These are phyloP conservation scores for Thalassiosira livingstoniorum DNA, from an alignment of 352 stramenopile genomes.

Conservation along the genomic window DNA sequence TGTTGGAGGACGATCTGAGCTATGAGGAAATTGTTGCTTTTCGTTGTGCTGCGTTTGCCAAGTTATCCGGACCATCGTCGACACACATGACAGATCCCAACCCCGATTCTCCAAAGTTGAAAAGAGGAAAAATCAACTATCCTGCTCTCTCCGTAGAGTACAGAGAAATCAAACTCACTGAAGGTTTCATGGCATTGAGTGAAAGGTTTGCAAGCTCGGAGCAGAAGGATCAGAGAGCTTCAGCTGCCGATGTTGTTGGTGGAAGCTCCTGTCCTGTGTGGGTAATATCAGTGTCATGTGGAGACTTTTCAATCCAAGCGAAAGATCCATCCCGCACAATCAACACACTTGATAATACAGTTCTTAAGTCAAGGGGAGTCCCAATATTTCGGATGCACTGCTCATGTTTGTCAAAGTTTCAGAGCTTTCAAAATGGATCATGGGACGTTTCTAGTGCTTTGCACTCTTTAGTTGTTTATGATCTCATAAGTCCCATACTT, in stretches of 20 bases:
- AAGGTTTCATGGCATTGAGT: slow-evolving; percentile 32
- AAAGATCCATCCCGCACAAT: slow-evolving; percentile 55
- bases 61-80: slow-evolving; percentile 17
- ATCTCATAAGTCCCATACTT: slow-evolving; percentile 37
- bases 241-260: not conserved
- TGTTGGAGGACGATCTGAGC: slow-evolving; percentile 71
- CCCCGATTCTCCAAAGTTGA: no score
- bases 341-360: not conserved
- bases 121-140: no score
- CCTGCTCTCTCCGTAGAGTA: slow-evolving; percentile 40
- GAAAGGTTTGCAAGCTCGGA: not conserved
- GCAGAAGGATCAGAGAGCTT: not conserved
- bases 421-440: slow-evolving; percentile 64
- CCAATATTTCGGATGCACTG: slow-evolving; percentile 67
- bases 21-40: slow-evolving; percentile 75
- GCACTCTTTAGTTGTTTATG: slow-evolving; percentile 31
- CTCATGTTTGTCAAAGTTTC: slow-evolving; percentile 56
- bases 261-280: slow-evolving; percentile 34
- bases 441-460: slow-evolving; percentile 56
- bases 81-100: no score
- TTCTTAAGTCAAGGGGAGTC: not conserved
- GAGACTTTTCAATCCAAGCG: slow-evolving; percentile 67
- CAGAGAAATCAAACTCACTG: slow-evolving; percentile 32
- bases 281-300: slow-evolving; percentile 57
- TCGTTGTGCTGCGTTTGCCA: slow-evolving; percentile 55